Conservation (phyloP, 768 basidiomycete species). For the Leccinum broughii region DNA sequence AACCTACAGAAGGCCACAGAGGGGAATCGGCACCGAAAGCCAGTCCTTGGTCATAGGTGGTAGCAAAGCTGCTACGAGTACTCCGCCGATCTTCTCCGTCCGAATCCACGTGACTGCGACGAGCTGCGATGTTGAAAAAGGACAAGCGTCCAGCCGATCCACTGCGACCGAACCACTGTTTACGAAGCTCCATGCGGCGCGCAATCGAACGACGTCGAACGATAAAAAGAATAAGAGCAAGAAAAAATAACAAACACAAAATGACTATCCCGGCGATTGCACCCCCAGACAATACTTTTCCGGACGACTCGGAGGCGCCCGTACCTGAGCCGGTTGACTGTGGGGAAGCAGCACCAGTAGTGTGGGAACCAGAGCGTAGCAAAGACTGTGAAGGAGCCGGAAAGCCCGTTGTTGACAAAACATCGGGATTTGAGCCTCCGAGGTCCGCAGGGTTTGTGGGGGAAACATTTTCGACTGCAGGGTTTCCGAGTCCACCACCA, state of each 20-base stretch:
- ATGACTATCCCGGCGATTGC: conserved; percentile 49
- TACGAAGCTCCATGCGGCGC: conserved; percentile 44
- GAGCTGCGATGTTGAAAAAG: conserved; percentile 11
- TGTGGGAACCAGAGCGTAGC: conserved; percentile 8
- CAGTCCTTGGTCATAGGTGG: conserved; percentile 51
- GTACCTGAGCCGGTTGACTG: conserved; percentile 12
- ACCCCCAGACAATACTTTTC: conserved; percentile 38
- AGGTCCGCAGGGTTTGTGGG: neutral
- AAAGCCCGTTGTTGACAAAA: neutral
- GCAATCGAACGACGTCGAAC: conserved; percentile 47
- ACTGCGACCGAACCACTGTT: conserved; percentile 40
- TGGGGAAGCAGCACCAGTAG: conserved; percentile 17
- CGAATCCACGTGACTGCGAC: conserved; percentile 13
- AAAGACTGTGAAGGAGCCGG: conserved; percentile 8
- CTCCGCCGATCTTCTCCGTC: conserved; percentile 31
- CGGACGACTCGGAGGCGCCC: conserved; percentile 9
- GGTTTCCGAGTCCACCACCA: neutral
- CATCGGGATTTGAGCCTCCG: conserved; percentile 1
- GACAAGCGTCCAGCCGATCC: conserved; percentile 1
- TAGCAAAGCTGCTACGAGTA: conserved; percentile 64
- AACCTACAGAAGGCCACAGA: conserved; percentile 8
- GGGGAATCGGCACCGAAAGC: conserved; percentile 25
- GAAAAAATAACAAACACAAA: conserved; percentile 30
- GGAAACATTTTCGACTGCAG: neutral
- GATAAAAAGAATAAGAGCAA: conserved; percentile 41